Evolutionary conservation across 345 rosid genomes (phyloP), one percentile per base, ranked within the genome.

Genomic region (Citrus unshiu): DNA sequence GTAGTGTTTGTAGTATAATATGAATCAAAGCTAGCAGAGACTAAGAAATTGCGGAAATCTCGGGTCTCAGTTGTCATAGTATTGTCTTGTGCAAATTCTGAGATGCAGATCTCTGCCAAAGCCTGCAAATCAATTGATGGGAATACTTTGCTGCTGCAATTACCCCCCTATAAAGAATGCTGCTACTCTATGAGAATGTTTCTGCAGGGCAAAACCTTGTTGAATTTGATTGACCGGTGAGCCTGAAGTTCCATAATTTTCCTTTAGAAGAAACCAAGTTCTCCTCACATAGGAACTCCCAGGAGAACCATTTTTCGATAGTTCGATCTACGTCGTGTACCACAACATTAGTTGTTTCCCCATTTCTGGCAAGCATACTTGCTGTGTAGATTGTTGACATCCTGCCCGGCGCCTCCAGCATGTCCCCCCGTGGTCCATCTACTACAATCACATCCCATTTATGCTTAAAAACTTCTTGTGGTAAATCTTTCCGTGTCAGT

Each of bases 261-360:
- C 97, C 98, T 83, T 89, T 93, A 5, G 95, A 86, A 70, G 91
- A 89, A 82, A 90, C 87, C 80, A 90, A 81, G 86, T 96, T 94
- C 74, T 90, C 95, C 65, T 91, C 94, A 46, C 94, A 92, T 29
- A 94, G 85, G 77, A 96, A 94, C 49, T 96, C 98, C 98, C 94
- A 88, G 22, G 98, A 93, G 85, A 92, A 87, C 96, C 98, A 96
- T 84, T 86, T 93, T 87, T 96, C 98, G 68, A 84, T 88, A 2
- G 90, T 96, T 62, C 95, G 87, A 81, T 92, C 86, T 74, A 88
- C 83, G 40, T 93, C 97, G 79, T 90, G 98, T 69, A 95, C 97
- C 4, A 89, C 56, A 70, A 95, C 97, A 82, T 92, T 79, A 30
- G 97, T 87, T 32, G 82, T 79, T 40, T 86, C 80, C 84, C 91